Evolutionary conservation across 306 rosid species (phyloP), one percentile per base, ranked within the genome.

Genomic region (Prunus fruticosa): DNA sequence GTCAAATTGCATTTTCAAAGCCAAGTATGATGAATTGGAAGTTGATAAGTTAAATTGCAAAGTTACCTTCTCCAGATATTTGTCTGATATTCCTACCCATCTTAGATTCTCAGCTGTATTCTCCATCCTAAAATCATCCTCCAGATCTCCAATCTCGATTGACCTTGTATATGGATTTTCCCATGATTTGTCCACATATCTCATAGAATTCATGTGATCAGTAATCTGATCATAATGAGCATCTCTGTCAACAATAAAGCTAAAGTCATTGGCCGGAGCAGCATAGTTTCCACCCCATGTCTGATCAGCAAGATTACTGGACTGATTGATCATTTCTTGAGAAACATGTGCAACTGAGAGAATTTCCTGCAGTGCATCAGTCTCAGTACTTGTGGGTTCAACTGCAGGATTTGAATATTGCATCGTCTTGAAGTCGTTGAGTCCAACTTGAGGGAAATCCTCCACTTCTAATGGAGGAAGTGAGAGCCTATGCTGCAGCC

Each of bases 261-360:
- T 78, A 49, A 94, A 94, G 78, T 94, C 93, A 65, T 82, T 84
- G 32, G 46, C 77, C 22, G 25, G 56, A 63, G 74, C 72, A 65
- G 80, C 86, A 81, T 80, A 84, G 62, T 56, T 80, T 78, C 71
- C 86, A 74, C 81, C 82, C 88, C 83, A 87, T n/a, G 76, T 54
- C 23, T 87, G 87, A 67, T 77, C 64, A n/a, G 14, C 73, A 46
- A 27, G 71, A 58, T 16, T 79, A 64, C 10, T 86, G 22, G 85
- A 69, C n/a, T 88, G 85, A 57, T 86, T 91, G 47, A 82, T 89
- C 15, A 90, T 79, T 32, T 88, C 93, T 28, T 88, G 93, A 65
- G 98, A 93, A 69, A 75, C 96, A 61, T 88, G 93, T 71, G 93
- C 92, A 20, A 88, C 96, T 25, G 98, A 90, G 69, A 90, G 97